Percentiles rank a stretch among this genome's conserved stretches.
These are phyloP conservation scores for Aspergillus ochraceus DNA, from an alignment of 2,329 filamentous ascomycete species.

Conservation along the genomic window DNA sequence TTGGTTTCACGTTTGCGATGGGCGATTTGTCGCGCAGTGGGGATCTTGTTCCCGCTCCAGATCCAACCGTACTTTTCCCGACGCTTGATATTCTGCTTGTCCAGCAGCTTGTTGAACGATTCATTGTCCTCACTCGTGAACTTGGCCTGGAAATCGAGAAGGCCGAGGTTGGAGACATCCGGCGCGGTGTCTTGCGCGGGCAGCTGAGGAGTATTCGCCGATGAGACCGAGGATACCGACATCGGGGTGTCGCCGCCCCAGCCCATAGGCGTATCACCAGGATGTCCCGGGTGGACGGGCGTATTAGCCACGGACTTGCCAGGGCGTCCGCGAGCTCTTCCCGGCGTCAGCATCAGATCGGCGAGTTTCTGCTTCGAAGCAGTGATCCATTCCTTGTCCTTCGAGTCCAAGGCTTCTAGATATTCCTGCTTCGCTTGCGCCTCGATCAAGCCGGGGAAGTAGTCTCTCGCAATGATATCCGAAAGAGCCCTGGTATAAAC, in stretches of 20 bases:
- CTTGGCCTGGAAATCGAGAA: conserved; percentile 82
- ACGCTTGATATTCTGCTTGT: conserved; percentile 82
- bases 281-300: conserved; percentile 35
- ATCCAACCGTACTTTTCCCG: conserved; percentile 87
- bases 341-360: conserved; percentile 76
- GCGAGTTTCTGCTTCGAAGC: conserved; percentile 71
- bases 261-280: conserved; percentile 38
- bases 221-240: conserved; percentile 46
- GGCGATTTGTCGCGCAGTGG: conserved; percentile 60
- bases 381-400: conserved; percentile 80
- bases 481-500: conserved; percentile 87
- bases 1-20: conserved; percentile 61
- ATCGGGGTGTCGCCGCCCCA: conserved; percentile 74
- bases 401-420: conserved; percentile 83
- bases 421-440: conserved; percentile 88
- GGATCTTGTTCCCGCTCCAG: conserved; percentile 82
- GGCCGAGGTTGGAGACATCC: conserved; percentile 71
- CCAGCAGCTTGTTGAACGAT: conserved; percentile 88
- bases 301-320: conserved; percentile 30
- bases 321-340: conserved; percentile 43
- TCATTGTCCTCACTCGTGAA: conserved; percentile 99
- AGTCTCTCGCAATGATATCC: conserved; percentile 93
- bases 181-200: conserved; percentile 48
- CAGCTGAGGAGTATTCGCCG: conserved; percentile 28
- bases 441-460: conserved; percentile 89